Conservation (phyloP, 2,329 filamentous ascomycete genomes). For the Botryotinia narcissicola region DNA sequence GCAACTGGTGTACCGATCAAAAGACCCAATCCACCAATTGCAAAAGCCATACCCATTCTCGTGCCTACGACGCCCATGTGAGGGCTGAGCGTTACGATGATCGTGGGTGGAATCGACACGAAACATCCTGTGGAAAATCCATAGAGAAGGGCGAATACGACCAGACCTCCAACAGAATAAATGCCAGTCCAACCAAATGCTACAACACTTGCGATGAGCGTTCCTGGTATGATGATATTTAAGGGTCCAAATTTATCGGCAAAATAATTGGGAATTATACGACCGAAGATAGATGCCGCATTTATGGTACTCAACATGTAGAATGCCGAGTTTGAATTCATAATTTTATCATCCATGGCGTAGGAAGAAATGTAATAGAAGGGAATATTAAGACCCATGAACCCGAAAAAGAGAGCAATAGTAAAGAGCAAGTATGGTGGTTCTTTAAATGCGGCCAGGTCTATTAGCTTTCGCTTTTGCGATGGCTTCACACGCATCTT, state of each 20-base stretch:
- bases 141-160: slow-evolving; percentile 25
- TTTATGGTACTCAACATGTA: slow-evolving; percentile 30
- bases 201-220: slow-evolving; percentile 21
- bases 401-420: slow-evolving; percentile 48
- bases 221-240: slow-evolving; percentile 39
- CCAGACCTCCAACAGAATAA: slow-evolving; percentile 19
- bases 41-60: slow-evolving; percentile 24
- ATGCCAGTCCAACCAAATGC: slow-evolving; percentile 25
- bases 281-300: slow-evolving; percentile 27
- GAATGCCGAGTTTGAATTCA: slow-evolving; percentile 23
- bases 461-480: slow-evolving; percentile 30
- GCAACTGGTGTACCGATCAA: slow-evolving; percentile 23
- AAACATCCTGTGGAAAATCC: slow-evolving; percentile 28
- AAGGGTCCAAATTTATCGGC: slow-evolving; percentile 27
- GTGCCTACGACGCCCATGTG: slow-evolving; percentile 22
- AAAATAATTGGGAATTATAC: slow-evolving; percentile 26
- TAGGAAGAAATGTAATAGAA: slow-evolving; percentile 30
- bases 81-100: slow-evolving; percentile 22
- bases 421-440: slow-evolving; percentile 36
- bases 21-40: slow-evolving; percentile 20
- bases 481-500: slow-evolving; percentile 61
- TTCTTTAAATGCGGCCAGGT: slow-evolving; percentile 20
- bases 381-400: slow-evolving; percentile 29
- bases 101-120: slow-evolving; percentile 24
- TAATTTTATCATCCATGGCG: slow-evolving; percentile 21